A percentile compares a stretch with the other conserved stretches of the same genome.
phyloP scores from a whole-genome alignment of 306 rosid species.

The Lotus japonicus region DNA sequence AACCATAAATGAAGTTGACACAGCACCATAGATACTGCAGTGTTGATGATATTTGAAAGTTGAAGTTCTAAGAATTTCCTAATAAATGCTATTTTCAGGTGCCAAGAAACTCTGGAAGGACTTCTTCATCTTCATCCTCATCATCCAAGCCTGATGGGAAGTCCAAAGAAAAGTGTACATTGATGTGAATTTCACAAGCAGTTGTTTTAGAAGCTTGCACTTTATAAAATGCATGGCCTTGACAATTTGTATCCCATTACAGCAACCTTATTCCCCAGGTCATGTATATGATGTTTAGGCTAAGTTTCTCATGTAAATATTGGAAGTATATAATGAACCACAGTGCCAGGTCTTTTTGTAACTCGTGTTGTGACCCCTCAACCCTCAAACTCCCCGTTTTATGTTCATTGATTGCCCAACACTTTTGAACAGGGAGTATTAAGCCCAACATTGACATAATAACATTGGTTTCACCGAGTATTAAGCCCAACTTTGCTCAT shows the following conservation, averaged over 20 bases:
- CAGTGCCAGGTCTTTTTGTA: conserved; percentile 35
- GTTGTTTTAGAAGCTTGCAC: conserved; percentile 26
- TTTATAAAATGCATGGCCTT: conserved; percentile 38
- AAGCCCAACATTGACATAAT: neutral
- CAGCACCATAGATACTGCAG: no score
- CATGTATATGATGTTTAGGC: conserved; percentile 35
- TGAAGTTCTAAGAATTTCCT: neutral
- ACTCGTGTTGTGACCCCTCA: conserved; percentile 9
- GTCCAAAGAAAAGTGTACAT: conserved; percentile 77
- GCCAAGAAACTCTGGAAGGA: conserved; percentile 46
- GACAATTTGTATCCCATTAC: conserved; percentile 20
- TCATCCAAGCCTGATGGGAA: conserved; percentile 61
- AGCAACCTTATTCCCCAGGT: conserved; percentile 19
- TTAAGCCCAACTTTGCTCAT: no score
- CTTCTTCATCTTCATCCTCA: conserved; percentile 27
- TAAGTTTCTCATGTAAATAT: conserved; percentile 49
- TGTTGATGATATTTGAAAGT: neutral
- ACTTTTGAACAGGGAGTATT: neutral
- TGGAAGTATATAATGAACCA: conserved; percentile 28
- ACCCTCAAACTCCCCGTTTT: conserved; percentile 11
- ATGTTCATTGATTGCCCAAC: conserved; percentile 18
- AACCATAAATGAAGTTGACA: no score
- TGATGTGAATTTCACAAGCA: conserved; percentile 59
- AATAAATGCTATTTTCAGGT: conserved; percentile 45
- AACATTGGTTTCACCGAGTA: no score